phyloP scores from a whole-genome alignment of 2,329 filamentous ascomycete genomes.

The Aureobasidium leucospermi region DNA sequence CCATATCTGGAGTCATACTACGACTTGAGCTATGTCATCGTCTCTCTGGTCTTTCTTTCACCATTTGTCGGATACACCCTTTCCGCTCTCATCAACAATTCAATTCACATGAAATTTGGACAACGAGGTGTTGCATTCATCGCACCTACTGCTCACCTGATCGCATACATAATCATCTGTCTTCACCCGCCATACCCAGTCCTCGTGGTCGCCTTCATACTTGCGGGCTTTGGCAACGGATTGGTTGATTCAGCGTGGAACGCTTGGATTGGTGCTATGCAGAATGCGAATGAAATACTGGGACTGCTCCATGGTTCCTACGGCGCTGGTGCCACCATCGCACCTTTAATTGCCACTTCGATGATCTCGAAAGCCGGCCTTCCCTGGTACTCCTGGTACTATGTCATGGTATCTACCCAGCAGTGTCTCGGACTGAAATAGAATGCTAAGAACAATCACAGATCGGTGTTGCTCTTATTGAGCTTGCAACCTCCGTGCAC shows the following conservation, averaged over 20 bases:
- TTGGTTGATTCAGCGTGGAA: conserved; percentile 51
- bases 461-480: conserved; percentile 49
- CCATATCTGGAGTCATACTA: neutral
- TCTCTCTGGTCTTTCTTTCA: conserved; percentile 41
- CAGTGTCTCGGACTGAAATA: neutral
- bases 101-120: conserved; percentile 56
- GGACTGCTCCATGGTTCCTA: conserved; percentile 67
- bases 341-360: conserved; percentile 62
- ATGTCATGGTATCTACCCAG: conserved; percentile 50
- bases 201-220: conserved; percentile 42
- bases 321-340: conserved; percentile 61
- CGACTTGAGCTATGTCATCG: neutral
- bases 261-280: conserved; percentile 49
- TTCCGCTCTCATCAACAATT: conserved; percentile 55
- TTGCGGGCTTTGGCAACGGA: neutral
- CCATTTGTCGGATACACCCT: conserved; percentile 59
- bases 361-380: conserved; percentile 59
- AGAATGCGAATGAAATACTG: conserved; percentile 55
- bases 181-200: conserved; percentile 60
- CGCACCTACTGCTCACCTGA: conserved; percentile 48
- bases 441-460: neutral
- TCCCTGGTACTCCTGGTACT: conserved; percentile 69
- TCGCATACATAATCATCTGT: conserved; percentile 55
- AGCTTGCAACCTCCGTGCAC: conserved; percentile 45
- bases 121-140: conserved; percentile 40